A percentile compares a stretch with the other conserved stretches of the same genome.
These are phyloP conservation scores for Endocarpon pusillum DNA, from an alignment of 495 filamentous ascomycete species.

Conservation along the genomic window DNA sequence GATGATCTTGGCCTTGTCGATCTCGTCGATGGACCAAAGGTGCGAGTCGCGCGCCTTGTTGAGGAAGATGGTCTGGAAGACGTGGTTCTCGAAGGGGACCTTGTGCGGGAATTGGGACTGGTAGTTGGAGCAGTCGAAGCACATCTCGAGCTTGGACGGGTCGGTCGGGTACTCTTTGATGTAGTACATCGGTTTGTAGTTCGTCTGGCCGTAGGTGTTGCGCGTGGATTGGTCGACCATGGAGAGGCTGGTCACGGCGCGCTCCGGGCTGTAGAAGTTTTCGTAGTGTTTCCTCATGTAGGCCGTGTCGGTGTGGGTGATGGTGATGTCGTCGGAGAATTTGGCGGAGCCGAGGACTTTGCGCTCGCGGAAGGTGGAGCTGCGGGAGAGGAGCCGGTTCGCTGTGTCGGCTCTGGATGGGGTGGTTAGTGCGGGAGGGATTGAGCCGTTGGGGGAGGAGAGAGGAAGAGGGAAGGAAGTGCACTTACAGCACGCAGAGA, in stretches of 20 bases:
- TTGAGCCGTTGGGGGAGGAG: background rate
- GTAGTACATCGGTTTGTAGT: slow-evolving; percentile 67
- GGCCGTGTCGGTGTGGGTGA: slow-evolving; percentile 59
- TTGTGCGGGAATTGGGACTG: slow-evolving; percentile 52
- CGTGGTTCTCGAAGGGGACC: slow-evolving; percentile 38
- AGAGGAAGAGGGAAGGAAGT: too few species aligned
- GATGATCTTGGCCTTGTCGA: slow-evolving; percentile 52
- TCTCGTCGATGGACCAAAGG: slow-evolving; percentile 57
- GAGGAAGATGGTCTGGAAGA: slow-evolving; percentile 74
- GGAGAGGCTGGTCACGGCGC: slow-evolving; percentile 15
- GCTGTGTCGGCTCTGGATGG: slow-evolving; percentile 54
- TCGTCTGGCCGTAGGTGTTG: slow-evolving; percentile 12
- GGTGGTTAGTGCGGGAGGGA: background rate
- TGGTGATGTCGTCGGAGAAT: slow-evolving; percentile 69
- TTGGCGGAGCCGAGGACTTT: slow-evolving; percentile 55
- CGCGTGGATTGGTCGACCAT: slow-evolving; percentile 7
- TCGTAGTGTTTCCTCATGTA: slow-evolving; percentile 71
- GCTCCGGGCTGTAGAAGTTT: slow-evolving; percentile 37
- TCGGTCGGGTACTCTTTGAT: slow-evolving; percentile 51
- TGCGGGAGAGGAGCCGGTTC: slow-evolving; percentile 42
- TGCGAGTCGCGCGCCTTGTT: slow-evolving; percentile 43
- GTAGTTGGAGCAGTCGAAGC: slow-evolving; percentile 73
- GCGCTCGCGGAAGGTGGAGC: slow-evolving; percentile 45
- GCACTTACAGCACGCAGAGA: too few species aligned
- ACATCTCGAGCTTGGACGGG: slow-evolving; percentile 64